Evolutionary conservation across 768 basidiomycete species (phyloP), one percentile per base, ranked within the genome.

Genomic region (Collybiopsis confluens): DNA sequence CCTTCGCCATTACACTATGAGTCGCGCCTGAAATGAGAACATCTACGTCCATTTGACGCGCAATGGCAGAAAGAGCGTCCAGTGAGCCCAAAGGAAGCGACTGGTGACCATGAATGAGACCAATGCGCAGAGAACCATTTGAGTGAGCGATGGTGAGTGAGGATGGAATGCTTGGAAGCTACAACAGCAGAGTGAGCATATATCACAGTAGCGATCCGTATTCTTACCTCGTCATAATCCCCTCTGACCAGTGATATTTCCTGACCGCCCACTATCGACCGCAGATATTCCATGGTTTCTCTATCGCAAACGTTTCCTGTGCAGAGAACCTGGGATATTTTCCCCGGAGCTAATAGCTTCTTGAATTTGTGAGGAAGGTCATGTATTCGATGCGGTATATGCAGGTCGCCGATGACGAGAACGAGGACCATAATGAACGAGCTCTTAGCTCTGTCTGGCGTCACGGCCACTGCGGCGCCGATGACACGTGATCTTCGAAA

Each of bases 251-350:
- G 88, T 59, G 90, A 80, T 6, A 98, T 90, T 64, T 98, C 97
- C 9, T 90, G 85, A 16, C 91, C 47, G 20, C 47, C 47, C 13
- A 48, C 87, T n/a, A 99, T 90, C 13, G 91, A 93, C 59, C 92
- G 79, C 21, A 99, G 77, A 74, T 97, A 98, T 61, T 98, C 97
- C 69, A 90, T 94, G 6, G 97, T 98, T 70, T 98, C 96, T 63
- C 88, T 86, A 73, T 99, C 97, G 68, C 92, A 95, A 21, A 98
- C 88, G 66, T 98, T 98, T 44, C 97, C 97, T 0, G 96, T 98
- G 68, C 93, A 97, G 23, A 98, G 77, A 55, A 98, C 97, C 69
- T 98, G 96, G 58, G 95, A 92, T 42, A 99, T 98, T 70, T 99
- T 99, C 20, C 97, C 97, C 18, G 90, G 90, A 4, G 92, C 86